These are phyloP conservation scores for Rutstroemia sydowiana DNA, from an alignment of 2,329 filamentous ascomycete genomes.

Conservation along the genomic window DNA sequence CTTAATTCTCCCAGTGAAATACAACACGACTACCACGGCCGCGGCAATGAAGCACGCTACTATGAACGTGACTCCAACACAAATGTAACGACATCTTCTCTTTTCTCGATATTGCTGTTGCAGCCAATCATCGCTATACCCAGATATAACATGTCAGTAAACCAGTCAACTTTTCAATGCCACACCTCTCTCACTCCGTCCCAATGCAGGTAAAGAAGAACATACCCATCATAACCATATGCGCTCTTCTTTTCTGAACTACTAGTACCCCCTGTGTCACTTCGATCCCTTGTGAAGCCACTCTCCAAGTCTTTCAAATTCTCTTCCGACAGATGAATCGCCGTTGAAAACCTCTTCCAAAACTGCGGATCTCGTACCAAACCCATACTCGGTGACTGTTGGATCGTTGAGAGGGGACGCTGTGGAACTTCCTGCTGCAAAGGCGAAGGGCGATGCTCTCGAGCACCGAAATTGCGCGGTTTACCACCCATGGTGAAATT, in stretches of 20 bases:
- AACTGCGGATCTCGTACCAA: slow-evolving; percentile 29
- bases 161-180: slow-evolving; percentile 1
- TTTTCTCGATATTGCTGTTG: slow-evolving; percentile 27
- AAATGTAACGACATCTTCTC: slow-evolving; percentile 22
- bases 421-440: slow-evolving; percentile 24
- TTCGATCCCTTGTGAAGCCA: slow-evolving; percentile 1
- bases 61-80: slow-evolving; percentile 18
- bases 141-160: too few relatives aligned
- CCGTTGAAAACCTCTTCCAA: slow-evolving; percentile 30
- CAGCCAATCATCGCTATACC: slow-evolving; percentile 27
- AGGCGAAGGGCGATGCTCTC: slow-evolving; percentile 25
- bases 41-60: slow-evolving; percentile 20
- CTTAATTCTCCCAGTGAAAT: slow-evolving; percentile 18
- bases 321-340: slow-evolving; percentile 25
- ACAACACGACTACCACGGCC: slow-evolving; percentile 23
- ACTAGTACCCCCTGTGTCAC: not conserved
- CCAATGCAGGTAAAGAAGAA: not conserved
- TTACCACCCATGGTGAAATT: slow-evolving; percentile 18
- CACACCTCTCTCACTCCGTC: too few relatives aligned
- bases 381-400: slow-evolving; percentile 17
- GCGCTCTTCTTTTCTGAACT: not conserved
- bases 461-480: slow-evolving; percentile 15
- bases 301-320: slow-evolving; percentile 18
- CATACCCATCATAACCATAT: slow-evolving; percentile 5
- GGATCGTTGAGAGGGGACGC: slow-evolving; percentile 2